Evolutionary conservation across 805 yeast species (phyloP).

Genomic region (Sugiyamaella lignohabitans): DNA sequence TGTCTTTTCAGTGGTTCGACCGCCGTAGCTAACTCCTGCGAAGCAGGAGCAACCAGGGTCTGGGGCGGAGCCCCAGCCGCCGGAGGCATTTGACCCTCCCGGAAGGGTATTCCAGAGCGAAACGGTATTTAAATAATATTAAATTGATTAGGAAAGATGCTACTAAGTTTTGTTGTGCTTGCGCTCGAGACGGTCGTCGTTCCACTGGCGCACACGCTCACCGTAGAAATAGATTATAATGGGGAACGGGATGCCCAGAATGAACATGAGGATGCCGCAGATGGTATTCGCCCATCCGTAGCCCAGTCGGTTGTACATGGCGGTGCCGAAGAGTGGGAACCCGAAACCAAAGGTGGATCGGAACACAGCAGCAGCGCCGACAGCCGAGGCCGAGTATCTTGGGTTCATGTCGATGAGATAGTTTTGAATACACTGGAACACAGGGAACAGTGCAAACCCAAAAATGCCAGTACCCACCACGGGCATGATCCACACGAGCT

Average conservation of each 20-base stretch:
- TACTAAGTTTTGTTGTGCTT: no score
- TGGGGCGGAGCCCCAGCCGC: no score
- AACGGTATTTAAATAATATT: no score
- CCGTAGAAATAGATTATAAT: slow-evolving; percentile 51
- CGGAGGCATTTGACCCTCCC: no score
- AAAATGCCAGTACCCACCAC: slow-evolving; percentile 54
- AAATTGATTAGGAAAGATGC: no score
- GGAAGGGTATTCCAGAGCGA: no score
- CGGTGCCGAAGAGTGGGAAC: slow-evolving; percentile 59
- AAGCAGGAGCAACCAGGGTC: no score
- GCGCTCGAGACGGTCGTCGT: slow-evolving; percentile 46
- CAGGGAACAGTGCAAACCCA: slow-evolving; percentile 52
- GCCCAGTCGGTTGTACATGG: slow-evolving; percentile 50
- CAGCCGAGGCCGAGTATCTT: slow-evolving; percentile 59
- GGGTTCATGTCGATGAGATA: slow-evolving; percentile 70
- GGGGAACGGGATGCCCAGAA: slow-evolving; percentile 61
- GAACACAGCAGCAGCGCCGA: slow-evolving; percentile 62
- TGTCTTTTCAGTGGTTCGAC: no score
- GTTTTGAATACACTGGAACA: slow-evolving; percentile 61
- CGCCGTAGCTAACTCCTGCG: no score
- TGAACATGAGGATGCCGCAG: slow-evolving; percentile 51
- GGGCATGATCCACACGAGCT: slow-evolving; percentile 58
- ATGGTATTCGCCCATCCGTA: slow-evolving; percentile 69
- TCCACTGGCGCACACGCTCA: slow-evolving; percentile 51
- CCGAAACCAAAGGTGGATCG: slow-evolving; percentile 62